phyloP scores from a whole-genome alignment of 2,329 filamentous ascomycete species.

The Tricladium varicosporioides region DNA sequence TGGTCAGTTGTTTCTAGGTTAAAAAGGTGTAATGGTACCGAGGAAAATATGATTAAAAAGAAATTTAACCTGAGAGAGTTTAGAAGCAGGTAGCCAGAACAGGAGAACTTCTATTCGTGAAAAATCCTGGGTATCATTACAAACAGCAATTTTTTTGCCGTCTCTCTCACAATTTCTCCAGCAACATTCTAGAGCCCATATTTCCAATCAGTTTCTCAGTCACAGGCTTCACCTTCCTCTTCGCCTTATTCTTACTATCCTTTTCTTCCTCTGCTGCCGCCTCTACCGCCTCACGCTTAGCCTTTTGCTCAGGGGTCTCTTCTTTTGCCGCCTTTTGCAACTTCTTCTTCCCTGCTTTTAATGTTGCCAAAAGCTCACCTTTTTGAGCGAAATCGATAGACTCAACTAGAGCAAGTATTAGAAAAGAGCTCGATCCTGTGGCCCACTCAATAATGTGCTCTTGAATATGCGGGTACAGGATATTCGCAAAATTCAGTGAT shows the following conservation, averaged over 20 bases:
- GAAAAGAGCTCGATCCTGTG: slow-evolving; percentile 80
- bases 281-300: slow-evolving; percentile 43
- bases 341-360: slow-evolving; percentile 71
- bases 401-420: slow-evolving; percentile 79
- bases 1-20: no score
- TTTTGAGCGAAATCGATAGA: slow-evolving; percentile 66
- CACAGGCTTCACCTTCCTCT: slow-evolving; percentile 39
- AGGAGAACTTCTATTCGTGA: background rate
- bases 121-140: slow-evolving; percentile 13
- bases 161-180: slow-evolving; percentile 49
- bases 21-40: no score
- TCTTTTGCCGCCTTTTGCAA: slow-evolving; percentile 66
- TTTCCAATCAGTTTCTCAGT: slow-evolving; percentile 52
- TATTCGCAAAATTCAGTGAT: slow-evolving; percentile 73
- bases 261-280: slow-evolving; percentile 36
- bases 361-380: slow-evolving; percentile 62
- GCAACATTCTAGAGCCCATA: slow-evolving; percentile 57
- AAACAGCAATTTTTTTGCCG: slow-evolving; percentile 2
- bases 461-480: slow-evolving; percentile 80
- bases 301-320: slow-evolving; percentile 53
- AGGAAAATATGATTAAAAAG: no score
- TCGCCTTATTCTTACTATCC: slow-evolving; percentile 39
- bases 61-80: no score
- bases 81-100: no score
- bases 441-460: slow-evolving; percentile 79